Evolutionary conservation across 192 early-diverging fungal genomes (phyloP).

Genomic region (Backusella tarrabulga): DNA sequence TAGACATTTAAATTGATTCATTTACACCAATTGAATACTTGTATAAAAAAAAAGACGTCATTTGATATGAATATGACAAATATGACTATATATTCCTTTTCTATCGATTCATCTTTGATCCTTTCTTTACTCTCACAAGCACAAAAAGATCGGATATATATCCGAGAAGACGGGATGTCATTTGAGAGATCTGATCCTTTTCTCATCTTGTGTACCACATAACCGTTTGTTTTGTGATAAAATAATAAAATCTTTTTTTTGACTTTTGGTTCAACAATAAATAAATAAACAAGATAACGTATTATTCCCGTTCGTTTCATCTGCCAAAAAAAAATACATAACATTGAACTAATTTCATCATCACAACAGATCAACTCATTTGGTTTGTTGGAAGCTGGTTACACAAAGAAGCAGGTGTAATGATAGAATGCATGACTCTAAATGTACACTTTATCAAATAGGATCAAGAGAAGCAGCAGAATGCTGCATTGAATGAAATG

Average conservation of each 20-base stretch:
- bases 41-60: too few relatives aligned
- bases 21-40: too few relatives aligned
- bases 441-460: not conserved
- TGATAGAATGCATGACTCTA: not conserved
- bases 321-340: not conserved
- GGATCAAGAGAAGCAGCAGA: not conserved
- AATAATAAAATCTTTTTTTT: not conserved
- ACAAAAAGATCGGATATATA: not conserved
- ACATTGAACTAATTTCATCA: not conserved
- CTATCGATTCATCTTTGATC: too few relatives aligned
- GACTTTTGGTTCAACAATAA: not conserved
- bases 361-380: not conserved
- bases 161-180: not conserved
- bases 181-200: not conserved
- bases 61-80: too few relatives aligned
- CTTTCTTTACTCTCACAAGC: not conserved
- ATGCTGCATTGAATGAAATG: not conserved
- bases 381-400: not conserved
- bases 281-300: not conserved
- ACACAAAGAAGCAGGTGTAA: not conserved
- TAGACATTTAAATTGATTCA: too few relatives aligned
- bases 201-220: not conserved
- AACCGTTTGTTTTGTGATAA: not conserved
- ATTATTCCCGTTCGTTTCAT: not conserved
- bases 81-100: too few relatives aligned